phyloP scores from a whole-genome alignment of 306 rosid species.

The Prosopis cineraria region DNA sequence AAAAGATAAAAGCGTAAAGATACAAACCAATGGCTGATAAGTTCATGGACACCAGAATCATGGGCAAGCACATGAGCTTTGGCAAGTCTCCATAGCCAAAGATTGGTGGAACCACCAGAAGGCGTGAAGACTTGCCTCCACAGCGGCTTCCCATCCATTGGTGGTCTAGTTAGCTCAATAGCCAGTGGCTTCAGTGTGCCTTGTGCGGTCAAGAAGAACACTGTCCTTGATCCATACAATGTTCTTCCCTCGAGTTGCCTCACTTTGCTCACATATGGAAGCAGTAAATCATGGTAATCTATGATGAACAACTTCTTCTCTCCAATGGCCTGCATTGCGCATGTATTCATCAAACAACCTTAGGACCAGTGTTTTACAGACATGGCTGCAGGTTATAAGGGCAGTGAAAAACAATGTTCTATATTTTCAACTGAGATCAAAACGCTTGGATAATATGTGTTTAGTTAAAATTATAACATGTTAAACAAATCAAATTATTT shows the following conservation, averaged over 20 bases:
- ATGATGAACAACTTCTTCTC: slow-evolving; percentile 49
- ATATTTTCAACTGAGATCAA: not conserved
- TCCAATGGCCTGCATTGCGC: slow-evolving; percentile 41
- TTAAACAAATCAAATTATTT: not conserved
- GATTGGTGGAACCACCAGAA: slow-evolving; percentile 36
- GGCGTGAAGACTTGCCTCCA: slow-evolving; percentile 53
- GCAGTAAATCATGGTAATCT: slow-evolving; percentile 50
- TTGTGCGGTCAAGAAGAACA: slow-evolving; percentile 46
- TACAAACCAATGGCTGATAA: slow-evolving; percentile 47
- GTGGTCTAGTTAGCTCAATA: slow-evolving; percentile 51
- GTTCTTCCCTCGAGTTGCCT: slow-evolving; percentile 44
- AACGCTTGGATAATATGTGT: not conserved
- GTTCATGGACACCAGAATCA: slow-evolving; percentile 52
- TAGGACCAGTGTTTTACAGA: not conserved
- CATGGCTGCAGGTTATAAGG: not conserved
- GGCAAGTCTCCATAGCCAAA: slow-evolving; percentile 60
- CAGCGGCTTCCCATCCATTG: slow-evolving; percentile 40
- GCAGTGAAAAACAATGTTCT: not conserved
- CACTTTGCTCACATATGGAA: slow-evolving; percentile 56
- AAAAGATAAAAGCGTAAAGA: not conserved
- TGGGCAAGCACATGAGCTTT: slow-evolving; percentile 53
- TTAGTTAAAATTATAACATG: not conserved
- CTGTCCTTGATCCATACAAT: slow-evolving; percentile 50
- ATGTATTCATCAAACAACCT: not conserved
- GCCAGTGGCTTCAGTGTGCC: slow-evolving; percentile 59